Evolutionary conservation across 2,329 filamentous ascomycete species (phyloP).

Genomic region (Chaetomiaceae sp.): DNA sequence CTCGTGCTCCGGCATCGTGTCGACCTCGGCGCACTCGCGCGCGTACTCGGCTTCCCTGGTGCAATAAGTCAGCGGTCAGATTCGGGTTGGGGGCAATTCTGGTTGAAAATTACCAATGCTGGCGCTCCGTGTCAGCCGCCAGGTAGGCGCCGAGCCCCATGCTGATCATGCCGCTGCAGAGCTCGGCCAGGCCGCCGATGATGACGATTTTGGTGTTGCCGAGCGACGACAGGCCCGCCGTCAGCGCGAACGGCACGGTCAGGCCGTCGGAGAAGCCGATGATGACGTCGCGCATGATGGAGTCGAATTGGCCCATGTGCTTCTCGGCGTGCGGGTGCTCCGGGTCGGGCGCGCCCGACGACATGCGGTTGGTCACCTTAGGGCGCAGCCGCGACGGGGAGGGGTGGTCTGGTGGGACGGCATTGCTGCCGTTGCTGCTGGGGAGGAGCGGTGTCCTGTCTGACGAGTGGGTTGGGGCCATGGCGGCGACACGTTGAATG

Average conservation of each 20-base stretch:
- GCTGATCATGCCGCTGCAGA: slow-evolving; percentile 64
- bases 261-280: slow-evolving; percentile 67
- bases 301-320: neutral
- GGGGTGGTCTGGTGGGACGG: neutral
- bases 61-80: slow-evolving; percentile 11
- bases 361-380: neutral
- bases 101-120: neutral
- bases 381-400: neutral
- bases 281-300: neutral
- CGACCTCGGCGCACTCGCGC: slow-evolving; percentile 40
- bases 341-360: neutral
- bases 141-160: slow-evolving; percentile 70
- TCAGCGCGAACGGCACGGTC: slow-evolving; percentile 69
- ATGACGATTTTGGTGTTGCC: slow-evolving; percentile 59
- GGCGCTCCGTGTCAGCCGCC: slow-evolving; percentile 36
- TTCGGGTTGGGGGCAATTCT: neutral
- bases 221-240: slow-evolving; percentile 60
- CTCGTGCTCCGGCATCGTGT: slow-evolving; percentile 38
- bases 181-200: slow-evolving; percentile 61
- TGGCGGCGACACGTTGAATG: no score
- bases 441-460: neutral
- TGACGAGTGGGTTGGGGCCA: neutral
- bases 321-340: neutral
- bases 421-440: neutral
- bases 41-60: slow-evolving; percentile 45